Evolutionary conservation across 768 basidiomycete species (phyloP).

Genomic region (Pluteus cervinus): DNA sequence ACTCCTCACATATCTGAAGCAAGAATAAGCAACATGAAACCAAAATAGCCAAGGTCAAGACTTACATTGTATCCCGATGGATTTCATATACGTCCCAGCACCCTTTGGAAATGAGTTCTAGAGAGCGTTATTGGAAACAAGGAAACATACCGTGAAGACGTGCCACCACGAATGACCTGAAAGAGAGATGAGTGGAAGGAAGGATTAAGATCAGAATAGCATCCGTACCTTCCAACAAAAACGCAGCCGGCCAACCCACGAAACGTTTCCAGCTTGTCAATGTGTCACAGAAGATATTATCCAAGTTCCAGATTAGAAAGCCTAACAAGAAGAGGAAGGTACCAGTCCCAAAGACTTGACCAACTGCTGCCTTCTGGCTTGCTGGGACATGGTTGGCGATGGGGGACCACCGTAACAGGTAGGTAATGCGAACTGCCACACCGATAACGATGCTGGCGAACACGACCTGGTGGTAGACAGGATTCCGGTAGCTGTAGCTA

Average conservation of each 20-base stretch:
- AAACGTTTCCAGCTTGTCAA: slow-evolving; percentile 49
- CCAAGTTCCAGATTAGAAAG: slow-evolving; percentile 75
- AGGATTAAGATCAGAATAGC: neutral
- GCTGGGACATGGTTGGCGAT: slow-evolving; percentile 33
- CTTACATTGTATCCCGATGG: slow-evolving; percentile 47
- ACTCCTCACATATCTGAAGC: slow-evolving; percentile 35
- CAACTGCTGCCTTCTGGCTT: slow-evolving; percentile 34
- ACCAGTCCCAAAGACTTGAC: slow-evolving; percentile 45
- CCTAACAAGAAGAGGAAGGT: slow-evolving; percentile 52
- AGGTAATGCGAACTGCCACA: slow-evolving; percentile 39
- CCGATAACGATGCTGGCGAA: slow-evolving; percentile 56
- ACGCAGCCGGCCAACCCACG: slow-evolving; percentile 61
- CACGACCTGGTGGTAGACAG: slow-evolving; percentile 73
- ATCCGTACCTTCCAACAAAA: slow-evolving; percentile 53
- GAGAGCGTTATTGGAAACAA: neutral
- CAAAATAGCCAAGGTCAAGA: neutral
- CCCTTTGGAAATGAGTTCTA: slow-evolving; percentile 26
- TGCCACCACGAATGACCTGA: slow-evolving; percentile 76
- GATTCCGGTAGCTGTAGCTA: slow-evolving; percentile 66
- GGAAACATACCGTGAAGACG: slow-evolving; percentile 46
- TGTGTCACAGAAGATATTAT: slow-evolving; percentile 66
- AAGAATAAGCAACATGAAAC: slow-evolving; percentile 4
- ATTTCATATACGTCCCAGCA: slow-evolving; percentile 46
- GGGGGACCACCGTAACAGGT: slow-evolving; percentile 44
- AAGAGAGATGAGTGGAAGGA: neutral